Conservation (phyloP, 163 green algal species). For the Scenedesmus sp. region DNA sequence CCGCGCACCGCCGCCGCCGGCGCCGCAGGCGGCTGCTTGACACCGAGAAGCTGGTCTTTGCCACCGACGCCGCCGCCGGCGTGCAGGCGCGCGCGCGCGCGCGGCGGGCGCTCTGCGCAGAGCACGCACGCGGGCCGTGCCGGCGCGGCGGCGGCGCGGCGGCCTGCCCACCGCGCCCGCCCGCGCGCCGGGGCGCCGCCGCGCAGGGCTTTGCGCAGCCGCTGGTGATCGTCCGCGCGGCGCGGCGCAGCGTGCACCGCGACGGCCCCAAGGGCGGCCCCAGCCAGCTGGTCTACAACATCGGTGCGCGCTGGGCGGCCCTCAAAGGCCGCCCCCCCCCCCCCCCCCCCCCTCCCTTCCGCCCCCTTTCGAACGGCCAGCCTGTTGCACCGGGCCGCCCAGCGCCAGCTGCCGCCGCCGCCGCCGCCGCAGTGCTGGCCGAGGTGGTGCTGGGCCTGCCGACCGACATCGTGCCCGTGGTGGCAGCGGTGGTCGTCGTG, state of each 20-base stretch:
- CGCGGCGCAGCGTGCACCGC: slow-evolving; percentile 46
- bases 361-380: no score
- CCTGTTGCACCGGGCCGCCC: not conserved
- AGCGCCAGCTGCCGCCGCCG: not conserved
- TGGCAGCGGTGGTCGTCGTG: slow-evolving; percentile 19
- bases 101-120: not conserved
- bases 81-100: slow-evolving; percentile 28
- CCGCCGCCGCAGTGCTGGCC: slow-evolving; percentile 49
- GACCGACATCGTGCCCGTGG: slow-evolving; percentile 50
- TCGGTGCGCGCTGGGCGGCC: no score
- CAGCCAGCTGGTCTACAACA: slow-evolving; percentile 54
- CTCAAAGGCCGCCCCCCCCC: no score
- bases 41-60: slow-evolving; percentile 55
- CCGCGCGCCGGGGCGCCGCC: no score
- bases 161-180: no score
- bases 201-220: slow-evolving; percentile 34
- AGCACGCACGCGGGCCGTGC: not conserved
- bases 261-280: slow-evolving; percentile 45
- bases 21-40: slow-evolving; percentile 52
- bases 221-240: slow-evolving; percentile 41
- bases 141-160: not conserved
- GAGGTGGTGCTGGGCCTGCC: slow-evolving; percentile 52
- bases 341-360: no score
- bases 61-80: slow-evolving; percentile 20
- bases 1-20: not conserved